Conservation (phyloP, 139 green algal species). For the Mychonastes homosphaera region DNA sequence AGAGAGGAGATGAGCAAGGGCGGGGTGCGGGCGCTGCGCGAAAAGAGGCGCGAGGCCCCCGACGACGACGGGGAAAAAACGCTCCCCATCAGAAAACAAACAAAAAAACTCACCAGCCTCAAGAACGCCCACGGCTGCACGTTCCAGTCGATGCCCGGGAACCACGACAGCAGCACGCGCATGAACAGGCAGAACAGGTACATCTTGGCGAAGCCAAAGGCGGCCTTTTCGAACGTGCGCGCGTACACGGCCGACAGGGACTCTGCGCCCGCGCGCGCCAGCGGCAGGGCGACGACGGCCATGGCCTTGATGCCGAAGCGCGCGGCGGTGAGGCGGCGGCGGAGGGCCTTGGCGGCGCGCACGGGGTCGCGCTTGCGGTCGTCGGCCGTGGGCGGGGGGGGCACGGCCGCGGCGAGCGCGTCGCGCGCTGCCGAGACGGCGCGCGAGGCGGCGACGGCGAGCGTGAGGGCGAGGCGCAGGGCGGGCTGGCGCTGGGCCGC, state of each 20-base stretch:
- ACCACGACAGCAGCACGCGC: conserved; percentile 91
- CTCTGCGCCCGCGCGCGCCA: conserved; percentile 23
- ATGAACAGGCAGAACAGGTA: conserved; percentile 94
- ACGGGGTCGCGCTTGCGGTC: no score
- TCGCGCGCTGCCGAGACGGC: conserved; percentile 10
- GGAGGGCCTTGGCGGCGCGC: not conserved
- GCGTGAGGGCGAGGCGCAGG: conserved; percentile 13
- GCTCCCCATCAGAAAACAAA: no score
- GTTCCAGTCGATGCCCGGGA: conserved; percentile 92
- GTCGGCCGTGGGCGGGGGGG: not conserved
- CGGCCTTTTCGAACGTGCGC: conserved; percentile 46
- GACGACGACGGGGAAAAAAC: no score
- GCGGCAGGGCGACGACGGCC: conserved; percentile 31
- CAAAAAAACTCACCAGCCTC: conserved; percentile 56
- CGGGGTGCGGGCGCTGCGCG: no score
- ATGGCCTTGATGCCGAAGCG: not conserved
- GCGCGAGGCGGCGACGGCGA: conserved; percentile 7
- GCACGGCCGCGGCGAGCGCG: not conserved
- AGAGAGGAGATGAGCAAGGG: conserved; percentile 2
- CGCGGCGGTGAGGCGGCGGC: not conserved
- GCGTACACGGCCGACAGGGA: conserved; percentile 44
- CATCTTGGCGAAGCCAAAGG: conserved; percentile 61
- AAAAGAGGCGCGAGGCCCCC: no score
- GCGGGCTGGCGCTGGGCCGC: conserved; percentile 21
- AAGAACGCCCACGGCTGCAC: conserved; percentile 84